Percentiles rank a stretch among this genome's conserved stretches.
These are phyloP conservation scores for Coelastrella sp. DNA, from an alignment of 139 green algal genomes.

Conservation along the genomic window DNA sequence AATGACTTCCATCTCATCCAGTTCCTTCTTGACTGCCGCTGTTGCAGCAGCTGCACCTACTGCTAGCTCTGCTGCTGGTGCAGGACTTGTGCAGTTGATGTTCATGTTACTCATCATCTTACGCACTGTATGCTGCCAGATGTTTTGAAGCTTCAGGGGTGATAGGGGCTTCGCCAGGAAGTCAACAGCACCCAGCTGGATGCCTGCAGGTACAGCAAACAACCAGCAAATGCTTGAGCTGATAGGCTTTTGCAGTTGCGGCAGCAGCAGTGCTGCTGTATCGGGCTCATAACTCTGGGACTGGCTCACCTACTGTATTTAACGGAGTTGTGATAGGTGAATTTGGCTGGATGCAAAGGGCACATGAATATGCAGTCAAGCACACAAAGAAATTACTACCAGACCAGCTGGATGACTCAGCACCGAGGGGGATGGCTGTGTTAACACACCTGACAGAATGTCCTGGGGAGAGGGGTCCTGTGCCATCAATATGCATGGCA, in stretches of 20 bases:
- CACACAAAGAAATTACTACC: not conserved
- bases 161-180: slow-evolving; percentile 79
- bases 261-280: not conserved
- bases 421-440: not conserved
- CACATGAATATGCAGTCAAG: not conserved
- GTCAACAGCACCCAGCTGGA: slow-evolving; percentile 83
- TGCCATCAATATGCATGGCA: slow-evolving; percentile 71
- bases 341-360: no score
- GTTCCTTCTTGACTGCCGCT: slow-evolving; percentile 25
- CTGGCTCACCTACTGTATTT: not conserved
- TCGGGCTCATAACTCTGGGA: not conserved
- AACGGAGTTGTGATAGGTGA: no score
- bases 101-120: slow-evolving; percentile 63
- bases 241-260: not conserved
- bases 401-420: not conserved
- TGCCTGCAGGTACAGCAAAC: slow-evolving; percentile 49
- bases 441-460: slow-evolving; percentile 58
- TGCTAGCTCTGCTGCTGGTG: not conserved
- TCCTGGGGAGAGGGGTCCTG: slow-evolving; percentile 52
- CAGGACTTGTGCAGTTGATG: slow-evolving; percentile 36
- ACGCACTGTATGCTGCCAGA: slow-evolving; percentile 90
- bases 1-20: slow-evolving; percentile 21
- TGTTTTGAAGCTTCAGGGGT: slow-evolving; percentile 82
- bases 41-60: not conserved
- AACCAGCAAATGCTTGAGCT: not conserved